Evolutionary conservation across 2,329 filamentous ascomycete species (phyloP).

Genomic region (Aspergillus ruber): DNA sequence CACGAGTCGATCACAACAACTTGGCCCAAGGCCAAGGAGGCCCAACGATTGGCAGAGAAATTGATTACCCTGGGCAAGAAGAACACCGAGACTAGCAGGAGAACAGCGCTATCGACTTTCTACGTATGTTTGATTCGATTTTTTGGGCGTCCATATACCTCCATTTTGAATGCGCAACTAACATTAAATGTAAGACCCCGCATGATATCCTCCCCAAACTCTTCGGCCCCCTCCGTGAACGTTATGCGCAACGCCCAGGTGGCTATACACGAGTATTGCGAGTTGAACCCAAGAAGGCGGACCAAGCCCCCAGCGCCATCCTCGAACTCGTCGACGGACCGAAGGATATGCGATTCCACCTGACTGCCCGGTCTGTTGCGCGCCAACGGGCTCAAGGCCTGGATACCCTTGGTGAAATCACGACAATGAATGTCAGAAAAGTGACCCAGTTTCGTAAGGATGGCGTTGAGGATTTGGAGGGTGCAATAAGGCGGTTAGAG

Average conservation of each 20-base stretch:
- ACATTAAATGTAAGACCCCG: constrained; percentile 26
- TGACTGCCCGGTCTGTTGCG: constrained; percentile 81
- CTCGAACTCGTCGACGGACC: constrained; percentile 93
- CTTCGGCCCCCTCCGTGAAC: constrained; percentile 71
- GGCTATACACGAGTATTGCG: constrained; percentile 94
- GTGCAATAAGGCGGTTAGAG: constrained; percentile 55
- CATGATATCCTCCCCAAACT: constrained; percentile 65
- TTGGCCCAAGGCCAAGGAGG: constrained; percentile 95
- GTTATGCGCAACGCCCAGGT: constrained; percentile 73
- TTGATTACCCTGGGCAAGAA: constrained; percentile 89
- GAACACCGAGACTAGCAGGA: constrained; percentile 74
- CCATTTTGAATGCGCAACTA: neutral
- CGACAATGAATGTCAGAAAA: constrained; percentile 71
- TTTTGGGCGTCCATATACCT: neutral
- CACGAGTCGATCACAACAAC: constrained; percentile 93
- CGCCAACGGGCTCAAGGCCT: constrained; percentile 48
- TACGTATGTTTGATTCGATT: constrained; percentile 56
- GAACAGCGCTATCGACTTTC: constrained; percentile 72
- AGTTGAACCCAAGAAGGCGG: constrained; percentile 79
- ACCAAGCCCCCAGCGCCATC: constrained; percentile 84
- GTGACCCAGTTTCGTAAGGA: constrained; percentile 67
- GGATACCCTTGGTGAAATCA: constrained; percentile 61
- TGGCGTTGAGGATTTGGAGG: constrained; percentile 62
- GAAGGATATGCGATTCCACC: constrained; percentile 86
- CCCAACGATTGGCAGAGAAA: constrained; percentile 87